A percentile compares a stretch with the other conserved stretches of the same genome.
Evolutionary conservation across 805 yeast species (phyloP).

Genomic region (Spathaspora boniae): DNA sequence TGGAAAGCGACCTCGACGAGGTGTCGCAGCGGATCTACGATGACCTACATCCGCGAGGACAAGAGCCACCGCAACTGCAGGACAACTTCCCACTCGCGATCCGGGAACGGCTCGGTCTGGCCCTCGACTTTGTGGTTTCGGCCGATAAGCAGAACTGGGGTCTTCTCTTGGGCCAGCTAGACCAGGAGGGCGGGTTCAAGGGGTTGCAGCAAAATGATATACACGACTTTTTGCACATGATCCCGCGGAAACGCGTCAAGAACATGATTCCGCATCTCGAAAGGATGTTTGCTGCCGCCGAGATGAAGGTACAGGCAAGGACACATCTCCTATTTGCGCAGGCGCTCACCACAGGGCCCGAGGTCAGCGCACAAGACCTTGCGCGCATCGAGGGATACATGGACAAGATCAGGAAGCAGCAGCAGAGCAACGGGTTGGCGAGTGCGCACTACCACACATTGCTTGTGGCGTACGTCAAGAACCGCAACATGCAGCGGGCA

Average conservation of each 20-base stretch:
- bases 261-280: constrained; percentile 34
- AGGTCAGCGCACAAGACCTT: constrained; percentile 18
- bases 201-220: constrained; percentile 31
- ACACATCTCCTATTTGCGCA: constrained; percentile 37
- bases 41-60: too few relatives aligned
- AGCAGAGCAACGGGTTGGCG: constrained; percentile 28
- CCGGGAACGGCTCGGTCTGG: constrained; percentile 36
- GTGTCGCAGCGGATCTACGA: too few relatives aligned
- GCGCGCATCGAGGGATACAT: constrained; percentile 30
- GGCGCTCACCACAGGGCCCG: constrained; percentile 25
- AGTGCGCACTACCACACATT: constrained; percentile 42
- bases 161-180: constrained; percentile 39
- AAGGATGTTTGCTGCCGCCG: constrained; percentile 32
- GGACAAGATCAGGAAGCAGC: constrained; percentile 18
- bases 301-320: constrained; percentile 24
- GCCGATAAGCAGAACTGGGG: constrained; percentile 48
- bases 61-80: too few relatives aligned
- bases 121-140: constrained; percentile 38
- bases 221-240: constrained; percentile 31
- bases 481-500: constrained; percentile 33
- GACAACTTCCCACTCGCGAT: too few relatives aligned
- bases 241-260: constrained; percentile 39
- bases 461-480: constrained; percentile 45
- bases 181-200: constrained; percentile 32
- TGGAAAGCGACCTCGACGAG: too few relatives aligned